Base-by-base conservation (phyloP, 2,329 filamentous ascomycete genomes). In the Fusarium fracticaudum region DNA sequence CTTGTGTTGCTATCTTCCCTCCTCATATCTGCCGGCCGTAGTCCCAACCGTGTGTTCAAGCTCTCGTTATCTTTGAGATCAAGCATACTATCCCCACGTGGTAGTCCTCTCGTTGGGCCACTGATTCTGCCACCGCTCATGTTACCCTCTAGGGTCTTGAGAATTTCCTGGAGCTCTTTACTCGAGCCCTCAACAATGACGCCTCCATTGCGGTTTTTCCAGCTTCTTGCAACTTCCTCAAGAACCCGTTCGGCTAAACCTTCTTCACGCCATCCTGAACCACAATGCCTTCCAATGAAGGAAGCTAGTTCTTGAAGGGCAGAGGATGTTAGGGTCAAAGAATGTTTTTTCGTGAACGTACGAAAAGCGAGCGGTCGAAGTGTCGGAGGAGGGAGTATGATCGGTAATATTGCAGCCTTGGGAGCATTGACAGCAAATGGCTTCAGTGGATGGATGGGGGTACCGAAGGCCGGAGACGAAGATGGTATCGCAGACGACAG, bases 331-430 rank as follows among this genome's bases (percentile, higher is more conserved):
- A 99, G 90, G 0, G 95, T 98, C 64, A 99, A 87, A 77, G 96
- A 97, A 84, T 99, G 94, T 80, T 98, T 99, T 83, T 98, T 98
- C 5, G 96, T 99, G 76, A 99, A 97, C 0, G 94, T 97, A 53
- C 96, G 91, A 80, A 99, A 98, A 14, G 96, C 97, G 26, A 98
- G 87, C 6, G 96, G 96, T 71, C 97, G 89, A 45, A 99, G 86
- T 1, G 94, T 97, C 15, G 94, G 91, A 1, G 95, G 93, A 8
- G 96, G 95, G 9, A 99, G 91, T 41, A 97, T 87, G 65, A 99
- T 96, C 8, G 96, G 95, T 4, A 99, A 87, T 54, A 98, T 93
- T 12, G 91, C 87, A 18, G 91, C 87, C 75, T 89, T 87, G 47
- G 87, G 84, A 5, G 85, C 84, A 33, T 87, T 84, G 71, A 88